A percentile compares a stretch with the other conserved stretches of the same genome.
phyloP scores from a whole-genome alignment of 2,329 filamentous ascomycete species.

The Colletotrichum cuscutae region DNA sequence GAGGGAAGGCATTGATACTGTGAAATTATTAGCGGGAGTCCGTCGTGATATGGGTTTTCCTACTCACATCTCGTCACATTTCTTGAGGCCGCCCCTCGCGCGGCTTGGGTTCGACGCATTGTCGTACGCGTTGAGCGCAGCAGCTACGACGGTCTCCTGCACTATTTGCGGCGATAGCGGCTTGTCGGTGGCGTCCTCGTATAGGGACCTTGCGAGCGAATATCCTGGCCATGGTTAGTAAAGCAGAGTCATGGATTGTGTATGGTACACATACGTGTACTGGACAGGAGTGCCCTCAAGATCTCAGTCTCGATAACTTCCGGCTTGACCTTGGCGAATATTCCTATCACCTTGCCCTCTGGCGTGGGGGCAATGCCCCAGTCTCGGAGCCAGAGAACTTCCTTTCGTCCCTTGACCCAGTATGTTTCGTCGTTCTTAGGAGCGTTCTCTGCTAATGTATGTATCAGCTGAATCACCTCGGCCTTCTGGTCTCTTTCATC shows the following conservation, averaged over 20 bases:
- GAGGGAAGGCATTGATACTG: conserved; percentile 73
- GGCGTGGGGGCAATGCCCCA: conserved; percentile 68
- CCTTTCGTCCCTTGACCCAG: conserved; percentile 70
- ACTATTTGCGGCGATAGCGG: conserved; percentile 62
- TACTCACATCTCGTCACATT: conserved; percentile 78
- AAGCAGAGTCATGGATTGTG: not conserved
- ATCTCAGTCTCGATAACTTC: conserved; percentile 77
- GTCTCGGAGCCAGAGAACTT: conserved; percentile 77
- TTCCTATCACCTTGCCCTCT: conserved; percentile 63
- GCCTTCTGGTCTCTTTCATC: conserved; percentile 72
- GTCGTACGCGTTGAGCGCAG: conserved; percentile 79
- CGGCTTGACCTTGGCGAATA: conserved; percentile 69
- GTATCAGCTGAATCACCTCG: conserved; percentile 69
- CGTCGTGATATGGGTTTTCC: not conserved
- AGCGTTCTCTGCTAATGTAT: conserved; percentile 58
- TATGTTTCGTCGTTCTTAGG: conserved; percentile 71
- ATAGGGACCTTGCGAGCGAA: conserved; percentile 70
- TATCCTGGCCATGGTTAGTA: conserved; percentile 60
- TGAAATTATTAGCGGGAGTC: conserved; percentile 36
- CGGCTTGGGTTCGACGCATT: conserved; percentile 85
- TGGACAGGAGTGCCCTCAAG: conserved; percentile 73
- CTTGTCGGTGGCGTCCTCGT: conserved; percentile 60
- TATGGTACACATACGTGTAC: conserved; percentile 63
- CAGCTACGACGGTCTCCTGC: conserved; percentile 68
- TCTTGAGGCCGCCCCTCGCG: conserved; percentile 80